Evolutionary conservation across 1,139 yeast genomes (phyloP).

Genomic region (Nakaseomyces kungkrabaensis): DNA sequence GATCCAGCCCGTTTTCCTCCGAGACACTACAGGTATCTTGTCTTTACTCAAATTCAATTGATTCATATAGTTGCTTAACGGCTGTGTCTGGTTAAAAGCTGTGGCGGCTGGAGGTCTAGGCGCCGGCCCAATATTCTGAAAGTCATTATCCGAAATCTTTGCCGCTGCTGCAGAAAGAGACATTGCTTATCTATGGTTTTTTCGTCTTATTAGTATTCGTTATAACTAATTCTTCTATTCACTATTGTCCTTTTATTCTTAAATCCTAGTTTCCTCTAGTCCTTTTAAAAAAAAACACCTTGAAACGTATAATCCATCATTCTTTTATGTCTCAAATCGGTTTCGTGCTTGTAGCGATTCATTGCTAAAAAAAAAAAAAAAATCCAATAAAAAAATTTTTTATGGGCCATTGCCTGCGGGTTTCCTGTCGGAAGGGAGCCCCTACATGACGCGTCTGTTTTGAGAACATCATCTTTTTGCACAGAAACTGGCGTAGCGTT

Average conservation of each 20-base stretch:
- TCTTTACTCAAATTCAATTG: conserved; percentile 22
- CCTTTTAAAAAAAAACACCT: no score
- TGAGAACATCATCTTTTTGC: no score
- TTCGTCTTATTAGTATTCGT: background rate
- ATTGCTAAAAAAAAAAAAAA: background rate
- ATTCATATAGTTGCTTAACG: conserved; percentile 20
- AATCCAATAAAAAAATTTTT: background rate
- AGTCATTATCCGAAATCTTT: conserved; percentile 32
- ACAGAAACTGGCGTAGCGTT: no score
- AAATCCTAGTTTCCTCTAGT: no score
- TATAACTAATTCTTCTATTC: no score
- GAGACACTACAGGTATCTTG: conserved; percentile 5
- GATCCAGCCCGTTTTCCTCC: conserved; percentile 60
- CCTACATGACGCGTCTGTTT: no score
- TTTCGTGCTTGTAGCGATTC: background rate
- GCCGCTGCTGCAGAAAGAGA: conserved; percentile 39
- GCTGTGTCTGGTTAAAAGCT: conserved; percentile 27
- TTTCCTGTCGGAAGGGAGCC: no score
- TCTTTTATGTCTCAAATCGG: background rate
- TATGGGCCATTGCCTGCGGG: no score
- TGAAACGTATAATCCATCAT: no score
- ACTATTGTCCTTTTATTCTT: no score
- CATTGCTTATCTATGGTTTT: conserved; percentile 23
- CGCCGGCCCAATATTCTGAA: conserved; percentile 37
- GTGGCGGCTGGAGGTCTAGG: conserved; percentile 32